These are phyloP conservation scores for Syncephalastrum racemosum DNA, from an alignment of 371 early-diverging fungal genomes.

Conservation along the genomic window DNA sequence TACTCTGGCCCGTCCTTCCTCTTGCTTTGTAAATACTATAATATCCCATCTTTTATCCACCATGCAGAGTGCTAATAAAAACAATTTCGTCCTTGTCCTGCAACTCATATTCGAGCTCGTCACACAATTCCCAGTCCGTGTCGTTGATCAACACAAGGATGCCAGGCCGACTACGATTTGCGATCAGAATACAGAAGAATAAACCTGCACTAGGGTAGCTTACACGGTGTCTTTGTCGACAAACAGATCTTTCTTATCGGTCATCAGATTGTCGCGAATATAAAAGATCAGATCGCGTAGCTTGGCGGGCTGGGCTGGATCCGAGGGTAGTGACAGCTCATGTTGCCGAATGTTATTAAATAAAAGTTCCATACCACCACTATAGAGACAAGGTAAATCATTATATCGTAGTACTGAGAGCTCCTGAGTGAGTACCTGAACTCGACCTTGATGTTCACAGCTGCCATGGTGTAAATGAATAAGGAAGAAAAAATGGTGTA, in stretches of 20 bases:
- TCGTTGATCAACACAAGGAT: conserved; percentile 95
- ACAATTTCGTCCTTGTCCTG: conserved; percentile 79
- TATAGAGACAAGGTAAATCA: conserved; percentile 17
- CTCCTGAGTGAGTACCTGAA: conserved; percentile 5
- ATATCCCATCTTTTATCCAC: conserved; percentile 11
- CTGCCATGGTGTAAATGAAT: conserved; percentile 11
- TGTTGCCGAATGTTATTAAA: conserved; percentile 76
- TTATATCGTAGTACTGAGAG: too few species aligned
- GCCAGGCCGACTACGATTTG: conserved; percentile 78
- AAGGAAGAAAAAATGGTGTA: not conserved
- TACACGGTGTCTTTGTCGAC: conserved; percentile 83
- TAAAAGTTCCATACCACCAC: conserved; percentile 94
- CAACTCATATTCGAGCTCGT: conserved; percentile 80
- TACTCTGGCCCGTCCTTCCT: conserved; percentile 41
- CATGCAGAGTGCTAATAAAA: conserved; percentile 96
- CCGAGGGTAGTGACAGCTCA: conserved; percentile 51
- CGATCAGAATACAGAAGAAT: not conserved
- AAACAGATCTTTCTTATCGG: conserved; percentile 86
- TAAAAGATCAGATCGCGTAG: conserved; percentile 75
- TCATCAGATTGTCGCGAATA: conserved; percentile 69
- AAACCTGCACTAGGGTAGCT: conserved; percentile 16
- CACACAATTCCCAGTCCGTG: conserved; percentile 96
- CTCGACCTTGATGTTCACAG: conserved; percentile 8
- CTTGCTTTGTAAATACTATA: conserved; percentile 20
- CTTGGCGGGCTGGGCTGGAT: conserved; percentile 45